A percentile compares a stretch with the other conserved stretches of the same genome.
Evolutionary conservation across 2,329 filamentous ascomycete genomes (phyloP).

Genomic region (Zelopaecilomyces penicillatus): DNA sequence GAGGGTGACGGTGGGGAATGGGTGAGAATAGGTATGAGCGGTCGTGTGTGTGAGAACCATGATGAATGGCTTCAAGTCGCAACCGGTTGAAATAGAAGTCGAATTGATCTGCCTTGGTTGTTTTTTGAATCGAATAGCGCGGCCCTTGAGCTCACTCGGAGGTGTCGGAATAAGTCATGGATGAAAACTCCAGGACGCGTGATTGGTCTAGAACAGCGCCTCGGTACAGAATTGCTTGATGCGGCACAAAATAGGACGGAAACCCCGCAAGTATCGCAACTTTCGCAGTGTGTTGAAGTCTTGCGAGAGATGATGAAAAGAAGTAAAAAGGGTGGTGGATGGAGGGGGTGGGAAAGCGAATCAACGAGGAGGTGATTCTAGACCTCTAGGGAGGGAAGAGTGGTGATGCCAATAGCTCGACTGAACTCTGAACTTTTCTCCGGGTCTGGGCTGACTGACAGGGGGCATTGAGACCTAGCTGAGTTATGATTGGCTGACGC

Average conservation of each 20-base stretch:
- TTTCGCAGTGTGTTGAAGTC: slow-evolving; percentile 5
- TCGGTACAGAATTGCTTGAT: background rate
- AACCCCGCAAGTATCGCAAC: background rate
- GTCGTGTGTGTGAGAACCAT: slow-evolving; percentile 59
- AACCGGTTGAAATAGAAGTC: slow-evolving; percentile 4
- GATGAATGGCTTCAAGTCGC: slow-evolving; percentile 19
- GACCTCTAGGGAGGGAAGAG: slow-evolving; percentile 8
- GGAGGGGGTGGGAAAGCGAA: slow-evolving; percentile 1
- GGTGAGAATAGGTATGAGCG: slow-evolving; percentile 68
- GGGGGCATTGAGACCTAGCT: slow-evolving; percentile 1
- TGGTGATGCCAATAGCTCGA: slow-evolving; percentile 12
- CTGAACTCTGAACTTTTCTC: slow-evolving; percentile 11
- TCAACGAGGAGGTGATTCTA: slow-evolving; percentile 5
- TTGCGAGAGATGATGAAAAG: slow-evolving; percentile 2
- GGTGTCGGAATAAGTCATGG: slow-evolving; percentile 16
- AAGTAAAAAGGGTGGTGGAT: background rate
- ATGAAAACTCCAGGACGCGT: slow-evolving; percentile 5
- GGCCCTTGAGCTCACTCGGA: slow-evolving; percentile 15
- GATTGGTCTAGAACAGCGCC: slow-evolving; percentile 9
- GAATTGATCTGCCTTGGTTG: background rate
- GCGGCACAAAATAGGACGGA: background rate
- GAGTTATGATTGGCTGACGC: slow-evolving; percentile 22
- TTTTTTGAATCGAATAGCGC: slow-evolving; percentile 2
- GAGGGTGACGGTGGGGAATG: slow-evolving; percentile 76
- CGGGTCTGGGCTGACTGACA: slow-evolving; percentile 3